These are phyloP conservation scores for Candida yuanshanica DNA, from an alignment of 805 yeast species.

Conservation along the genomic window DNA sequence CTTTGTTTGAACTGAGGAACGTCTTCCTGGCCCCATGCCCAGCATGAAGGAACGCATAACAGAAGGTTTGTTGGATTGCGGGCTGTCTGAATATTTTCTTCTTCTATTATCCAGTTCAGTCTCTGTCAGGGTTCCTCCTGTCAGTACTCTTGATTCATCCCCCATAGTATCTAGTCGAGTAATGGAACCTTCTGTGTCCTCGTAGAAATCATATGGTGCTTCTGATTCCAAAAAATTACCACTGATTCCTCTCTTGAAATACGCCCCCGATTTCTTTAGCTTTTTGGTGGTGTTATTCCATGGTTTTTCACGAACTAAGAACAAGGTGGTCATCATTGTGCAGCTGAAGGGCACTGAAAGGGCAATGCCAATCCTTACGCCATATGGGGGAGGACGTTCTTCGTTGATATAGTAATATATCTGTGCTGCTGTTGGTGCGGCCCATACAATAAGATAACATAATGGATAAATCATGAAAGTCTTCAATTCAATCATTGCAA, in stretches of 20 bases:
- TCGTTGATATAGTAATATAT: constrained; percentile 9
- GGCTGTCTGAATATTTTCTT: not conserved
- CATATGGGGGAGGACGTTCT: too few species aligned
- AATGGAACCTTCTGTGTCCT: too few species aligned
- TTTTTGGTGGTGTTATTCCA: constrained; percentile 38
- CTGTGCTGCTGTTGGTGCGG: constrained; percentile 13
- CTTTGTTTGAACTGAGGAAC: not conserved
- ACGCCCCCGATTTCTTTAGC: not conserved
- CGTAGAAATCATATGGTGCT: not conserved
- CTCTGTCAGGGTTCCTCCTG: not conserved
- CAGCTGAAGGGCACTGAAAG: constrained; percentile 77
- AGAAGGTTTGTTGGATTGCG: not conserved
- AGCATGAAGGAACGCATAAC: not conserved
- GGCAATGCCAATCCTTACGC: too few species aligned
- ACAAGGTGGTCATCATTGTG: constrained; percentile 67
- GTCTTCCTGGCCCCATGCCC: not conserved
- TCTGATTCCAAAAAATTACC: not conserved
- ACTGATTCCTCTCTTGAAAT: not conserved
- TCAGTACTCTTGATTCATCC: not conserved
- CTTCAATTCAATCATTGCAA: constrained; percentile 16
- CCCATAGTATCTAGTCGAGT: too few species aligned
- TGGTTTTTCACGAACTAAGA: constrained; percentile 70
- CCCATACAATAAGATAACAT: constrained; percentile 19
- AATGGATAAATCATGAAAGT: constrained; percentile 20
- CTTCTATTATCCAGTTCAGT: not conserved